Base-by-base conservation (phyloP, 345 rosid genomes). In the Firmiana major region DNA sequence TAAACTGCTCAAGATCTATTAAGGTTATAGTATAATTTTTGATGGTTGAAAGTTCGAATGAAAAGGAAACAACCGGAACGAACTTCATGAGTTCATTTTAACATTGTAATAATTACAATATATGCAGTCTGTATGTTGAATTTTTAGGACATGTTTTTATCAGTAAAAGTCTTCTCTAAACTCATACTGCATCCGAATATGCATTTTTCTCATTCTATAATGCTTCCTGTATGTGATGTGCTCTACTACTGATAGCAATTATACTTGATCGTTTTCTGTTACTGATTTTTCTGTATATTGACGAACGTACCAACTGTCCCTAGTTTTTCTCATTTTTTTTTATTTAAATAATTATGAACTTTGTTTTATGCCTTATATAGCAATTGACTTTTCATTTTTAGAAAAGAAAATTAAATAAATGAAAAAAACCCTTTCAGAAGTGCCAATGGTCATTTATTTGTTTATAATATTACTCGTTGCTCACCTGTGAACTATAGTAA, bases 361-460 rank as follows among this genome's bases (percentile, higher is more conserved):
- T 68, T 43, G 45, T 74, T 46, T 45, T 48, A 75, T 36, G 60
- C 19, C 40, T 38, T 22, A 34, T 34, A 42, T 59, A 63, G 64
- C 16, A 26, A 49, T 77, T 78, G 77, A 76, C 79, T 62, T 79
- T 51, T 46, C 54, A 24, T 11, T 48, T 31, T 45, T 45, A 6
- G 26, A 34, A 51, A 28, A 21, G 34, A 51, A 77, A 55, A 77
- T 9, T 42, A 67, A 49, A 31, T 17, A 6, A 34, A 71, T 54
- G 66, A 40, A 65, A 8, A 26, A 71, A 63, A 84, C 71, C 86
- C 86, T 80, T 85, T 81, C 80, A 75, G 48, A 81, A 80, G 77
- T 54, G 13, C 77, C 78, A 75, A 79, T 58, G 81, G 82, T 66
- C 79, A 80, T 73, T 54, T 53, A 70, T 81, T 65, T 68, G 58